These are phyloP conservation scores for Colletotrichum scovillei DNA, from an alignment of 2,329 filamentous ascomycete species.

Conservation along the genomic window DNA sequence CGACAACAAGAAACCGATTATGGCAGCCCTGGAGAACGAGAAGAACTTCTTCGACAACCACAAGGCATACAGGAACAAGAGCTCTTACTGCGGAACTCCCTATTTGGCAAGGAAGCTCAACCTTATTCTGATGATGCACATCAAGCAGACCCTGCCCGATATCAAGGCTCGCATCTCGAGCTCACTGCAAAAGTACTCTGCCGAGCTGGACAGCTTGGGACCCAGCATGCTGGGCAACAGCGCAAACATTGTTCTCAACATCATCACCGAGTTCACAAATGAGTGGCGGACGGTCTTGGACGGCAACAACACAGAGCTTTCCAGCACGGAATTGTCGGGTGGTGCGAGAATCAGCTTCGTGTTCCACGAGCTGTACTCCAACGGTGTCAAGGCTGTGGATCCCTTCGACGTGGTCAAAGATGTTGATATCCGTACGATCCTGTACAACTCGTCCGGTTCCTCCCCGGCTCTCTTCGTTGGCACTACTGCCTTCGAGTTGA, in stretches of 20 bases:
- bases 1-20: constrained; percentile 96
- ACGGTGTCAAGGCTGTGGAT: constrained; percentile 97
- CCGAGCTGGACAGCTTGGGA: constrained; percentile 84
- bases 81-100: constrained; percentile 96
- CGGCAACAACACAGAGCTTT: constrained; percentile 96
- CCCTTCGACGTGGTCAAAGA: constrained; percentile 98
- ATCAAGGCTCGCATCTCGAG: constrained; percentile 98
- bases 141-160: constrained; percentile 98
- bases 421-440: constrained; percentile 93
- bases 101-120: constrained; percentile 98
- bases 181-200: constrained; percentile 90
- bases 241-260: constrained; percentile 95
- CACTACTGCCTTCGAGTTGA: constrained; percentile 97
- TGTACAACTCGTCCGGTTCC: constrained; percentile 99
- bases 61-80: constrained; percentile 98
- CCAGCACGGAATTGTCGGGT: constrained; percentile 92
- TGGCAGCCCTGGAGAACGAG: constrained; percentile 90
- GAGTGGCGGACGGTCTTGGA: constrained; percentile 97
- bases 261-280: constrained; percentile 98
- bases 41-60: constrained; percentile 98
- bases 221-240: constrained; percentile 97
- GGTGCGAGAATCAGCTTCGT: constrained; percentile 99
- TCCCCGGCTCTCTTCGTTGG: constrained; percentile 97
- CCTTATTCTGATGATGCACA: constrained; percentile 99
- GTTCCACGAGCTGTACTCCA: constrained; percentile 98